Evolutionary conservation across 805 yeast species (phyloP).

Genomic region (Metschnikowia gruessii): DNA sequence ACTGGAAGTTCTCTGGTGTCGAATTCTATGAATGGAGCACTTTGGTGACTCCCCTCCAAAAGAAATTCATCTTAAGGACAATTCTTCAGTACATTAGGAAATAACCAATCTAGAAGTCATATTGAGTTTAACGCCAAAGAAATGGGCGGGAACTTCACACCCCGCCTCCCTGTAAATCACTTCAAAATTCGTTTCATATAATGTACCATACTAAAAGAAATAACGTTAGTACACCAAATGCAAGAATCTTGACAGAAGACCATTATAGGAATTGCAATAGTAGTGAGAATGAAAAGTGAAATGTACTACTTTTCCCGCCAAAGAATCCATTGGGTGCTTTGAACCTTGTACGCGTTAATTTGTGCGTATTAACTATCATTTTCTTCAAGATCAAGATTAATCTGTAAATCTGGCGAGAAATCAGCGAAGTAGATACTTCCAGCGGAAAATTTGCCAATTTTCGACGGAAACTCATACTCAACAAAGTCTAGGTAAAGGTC

Average conservation of each 20-base stretch:
- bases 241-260: conserved; percentile 32
- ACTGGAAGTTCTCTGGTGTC: too few relatives aligned
- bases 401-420: neutral
- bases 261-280: conserved; percentile 30
- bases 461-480: conserved; percentile 34
- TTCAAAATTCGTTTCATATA: too few relatives aligned
- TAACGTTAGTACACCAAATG: too few relatives aligned
- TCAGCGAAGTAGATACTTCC: neutral
- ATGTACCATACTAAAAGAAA: too few relatives aligned
- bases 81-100: too few relatives aligned
- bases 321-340: conserved; percentile 21
- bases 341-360: conserved; percentile 5
- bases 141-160: too few relatives aligned
- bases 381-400: conserved; percentile 7
- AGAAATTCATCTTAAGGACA: too few relatives aligned
- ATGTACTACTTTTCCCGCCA: conserved; percentile 37
- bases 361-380: conserved; percentile 11
- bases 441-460: neutral
- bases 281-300: conserved; percentile 28
- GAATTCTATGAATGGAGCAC: too few relatives aligned
- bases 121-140: too few relatives aligned
- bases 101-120: too few relatives aligned
- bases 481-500: conserved; percentile 32
- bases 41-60: too few relatives aligned
- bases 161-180: too few relatives aligned